Evolutionary conservation across 306 rosid genomes (phyloP).

Genomic region (Lathyrus sativus): DNA sequence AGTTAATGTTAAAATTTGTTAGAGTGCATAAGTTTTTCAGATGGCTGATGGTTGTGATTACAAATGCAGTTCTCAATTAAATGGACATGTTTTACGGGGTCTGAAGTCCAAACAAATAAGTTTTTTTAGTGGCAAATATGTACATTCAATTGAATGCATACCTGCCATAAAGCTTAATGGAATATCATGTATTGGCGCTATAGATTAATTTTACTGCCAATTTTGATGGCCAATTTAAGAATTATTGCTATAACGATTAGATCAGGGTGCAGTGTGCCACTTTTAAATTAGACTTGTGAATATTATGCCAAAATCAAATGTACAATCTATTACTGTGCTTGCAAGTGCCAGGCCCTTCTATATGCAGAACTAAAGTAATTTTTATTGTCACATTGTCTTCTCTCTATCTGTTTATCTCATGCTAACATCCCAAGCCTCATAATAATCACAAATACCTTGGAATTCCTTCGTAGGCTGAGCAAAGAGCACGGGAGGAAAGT

Average conservation of each 20-base stretch:
- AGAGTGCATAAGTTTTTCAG: constrained; percentile 3
- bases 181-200: constrained; percentile 1
- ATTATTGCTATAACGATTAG: not conserved
- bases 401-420: not conserved
- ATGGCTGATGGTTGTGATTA: constrained; percentile 3
- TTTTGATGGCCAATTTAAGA: constrained; percentile 6
- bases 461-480: constrained; percentile 75
- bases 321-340: not conserved
- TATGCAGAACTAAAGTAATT: not conserved
- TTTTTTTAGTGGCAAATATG: not conserved
- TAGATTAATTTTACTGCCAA: not conserved
- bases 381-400: not conserved
- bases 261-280: constrained; percentile 11
- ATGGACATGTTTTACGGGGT: not conserved
- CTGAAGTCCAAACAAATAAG: not conserved
- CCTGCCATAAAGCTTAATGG: not conserved
- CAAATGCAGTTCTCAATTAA: not conserved
- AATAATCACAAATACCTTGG: constrained; percentile 27
- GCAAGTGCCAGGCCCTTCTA: not conserved
- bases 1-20: not conserved
- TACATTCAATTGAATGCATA: not conserved
- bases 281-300: constrained; percentile 1
- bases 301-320: constrained; percentile 13
- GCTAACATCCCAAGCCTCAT: constrained; percentile 17
- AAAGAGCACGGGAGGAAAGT: constrained; percentile 97